Evolutionary conservation across 805 yeast species (phyloP).

Genomic region (Candida piceae): DNA sequence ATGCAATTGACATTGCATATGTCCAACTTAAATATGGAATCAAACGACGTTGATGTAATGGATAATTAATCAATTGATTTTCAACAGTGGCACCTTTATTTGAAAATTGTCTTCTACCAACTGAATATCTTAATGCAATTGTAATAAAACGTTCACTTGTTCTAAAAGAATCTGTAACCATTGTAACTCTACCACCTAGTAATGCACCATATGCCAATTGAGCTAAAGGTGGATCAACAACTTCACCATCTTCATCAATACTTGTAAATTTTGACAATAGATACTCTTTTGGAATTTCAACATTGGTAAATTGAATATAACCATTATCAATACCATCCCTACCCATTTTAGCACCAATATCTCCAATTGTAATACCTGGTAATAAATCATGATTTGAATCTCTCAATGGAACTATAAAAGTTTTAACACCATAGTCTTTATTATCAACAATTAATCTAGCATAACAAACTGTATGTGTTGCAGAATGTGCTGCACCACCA

Average conservation of each 20-base stretch:
- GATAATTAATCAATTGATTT: conserved; percentile 76
- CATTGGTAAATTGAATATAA: conserved; percentile 88
- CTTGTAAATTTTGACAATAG: conserved; percentile 78
- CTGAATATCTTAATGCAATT: conserved; percentile 84
- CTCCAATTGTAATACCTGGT: conserved; percentile 84
- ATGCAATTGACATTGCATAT: conserved; percentile 70
- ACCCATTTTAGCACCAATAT: conserved; percentile 94
- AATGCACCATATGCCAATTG: conserved; percentile 86
- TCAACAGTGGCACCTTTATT: conserved; percentile 43
- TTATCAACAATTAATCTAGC: conserved; percentile 80
- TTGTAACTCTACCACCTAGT: conserved; percentile 81
- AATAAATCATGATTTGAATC: conserved; percentile 64
- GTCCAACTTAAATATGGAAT: conserved; percentile 79
- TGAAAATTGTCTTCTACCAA: conserved; percentile 81
- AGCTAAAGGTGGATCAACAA: conserved; percentile 75
- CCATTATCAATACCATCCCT: conserved; percentile 95
- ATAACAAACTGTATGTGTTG: conserved; percentile 80
- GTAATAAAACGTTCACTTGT: conserved; percentile 75
- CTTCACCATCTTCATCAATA: conserved; percentile 64
- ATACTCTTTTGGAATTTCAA: conserved; percentile 75
- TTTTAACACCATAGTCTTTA: conserved; percentile 87
- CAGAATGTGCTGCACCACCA: conserved; percentile 95
- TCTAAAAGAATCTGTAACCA: conserved; percentile 83
- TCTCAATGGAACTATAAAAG: conserved; percentile 86
- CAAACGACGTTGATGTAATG: conserved; percentile 83